Percentiles rank a stretch among this genome's conserved stretches.
phyloP scores from a whole-genome alignment of 306 rosid species.

The Glycine soja region DNA sequence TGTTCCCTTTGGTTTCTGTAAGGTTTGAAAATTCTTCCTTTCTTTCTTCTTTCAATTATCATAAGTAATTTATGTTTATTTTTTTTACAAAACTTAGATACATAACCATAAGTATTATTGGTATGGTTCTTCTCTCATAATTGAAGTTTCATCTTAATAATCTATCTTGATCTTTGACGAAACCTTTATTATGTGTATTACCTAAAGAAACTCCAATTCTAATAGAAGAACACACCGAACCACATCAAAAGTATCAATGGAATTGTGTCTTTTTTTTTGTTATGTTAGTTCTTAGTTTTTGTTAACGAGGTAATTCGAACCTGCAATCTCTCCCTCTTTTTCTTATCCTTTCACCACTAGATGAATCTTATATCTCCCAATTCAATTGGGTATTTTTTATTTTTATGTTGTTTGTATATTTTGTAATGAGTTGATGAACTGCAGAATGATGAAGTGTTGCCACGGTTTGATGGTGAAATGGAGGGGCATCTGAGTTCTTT shows the following conservation, averaged over 20 bases:
- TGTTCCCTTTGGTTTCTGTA: conserved; percentile 58
- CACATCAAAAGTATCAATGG: no score
- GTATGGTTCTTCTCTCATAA: no score
- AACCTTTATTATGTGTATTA: not conserved
- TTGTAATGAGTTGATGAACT: not conserved
- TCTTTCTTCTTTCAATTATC: not conserved
- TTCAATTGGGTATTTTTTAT: no score
- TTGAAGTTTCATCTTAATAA: not conserved
- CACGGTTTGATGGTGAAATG: conserved; percentile 53
- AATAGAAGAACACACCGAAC: no score
- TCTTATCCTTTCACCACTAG: no score
- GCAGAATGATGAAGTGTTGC: conserved; percentile 57
- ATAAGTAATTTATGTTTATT: not conserved
- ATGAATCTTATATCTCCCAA: no score
- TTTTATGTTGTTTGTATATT: no score
- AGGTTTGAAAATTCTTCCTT: conserved; percentile 55
- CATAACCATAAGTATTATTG: not conserved
- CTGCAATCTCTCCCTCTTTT: no score
- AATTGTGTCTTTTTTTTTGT: no score
- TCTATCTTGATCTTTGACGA: not conserved
- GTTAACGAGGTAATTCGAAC: no score
- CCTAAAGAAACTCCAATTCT: not conserved
- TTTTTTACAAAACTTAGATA: not conserved
- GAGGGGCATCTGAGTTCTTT: conserved; percentile 50
- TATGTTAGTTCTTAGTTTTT: no score